Percentiles rank a stretch among this genome's conserved stretches.
Evolutionary conservation across 208 protist species (phyloP).

Genomic region (Crithidia brevicula): DNA sequence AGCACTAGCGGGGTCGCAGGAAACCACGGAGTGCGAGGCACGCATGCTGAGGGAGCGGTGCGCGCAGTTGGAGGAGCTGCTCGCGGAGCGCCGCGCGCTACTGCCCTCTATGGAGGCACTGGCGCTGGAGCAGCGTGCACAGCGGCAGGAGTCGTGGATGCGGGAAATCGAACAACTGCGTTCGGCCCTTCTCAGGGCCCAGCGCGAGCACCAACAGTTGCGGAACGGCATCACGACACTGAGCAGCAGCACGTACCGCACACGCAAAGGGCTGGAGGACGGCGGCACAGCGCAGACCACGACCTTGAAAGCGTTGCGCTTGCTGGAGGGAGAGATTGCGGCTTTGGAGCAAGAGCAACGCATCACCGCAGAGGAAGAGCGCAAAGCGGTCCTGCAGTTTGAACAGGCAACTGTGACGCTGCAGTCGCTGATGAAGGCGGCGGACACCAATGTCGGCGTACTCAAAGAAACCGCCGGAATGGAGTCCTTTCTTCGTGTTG

Average conservation of each 20-base stretch:
- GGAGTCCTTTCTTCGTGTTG: conserved; percentile 57
- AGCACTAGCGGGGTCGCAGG: conserved; percentile 17
- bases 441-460: conserved; percentile 39
- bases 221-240: conserved; percentile 39
- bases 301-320: conserved; percentile 9
- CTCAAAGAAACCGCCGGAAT: conserved; percentile 37
- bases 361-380: conserved; percentile 4
- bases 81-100: conserved; percentile 20
- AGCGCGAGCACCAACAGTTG: conserved; percentile 41
- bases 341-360: conserved; percentile 20
- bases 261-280: conserved; percentile 13
- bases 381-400: conserved; percentile 1
- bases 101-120: conserved; percentile 30
- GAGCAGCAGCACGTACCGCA: conserved; percentile 25
- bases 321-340: conserved; percentile 34
- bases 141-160: conserved; percentile 31
- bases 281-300: conserved; percentile 11
- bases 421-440: conserved; percentile 49
- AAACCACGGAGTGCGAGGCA: conserved; percentile 16
- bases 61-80: conserved; percentile 21
- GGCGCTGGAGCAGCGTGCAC: conserved; percentile 21
- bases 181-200: conserved; percentile 11
- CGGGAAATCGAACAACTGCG: conserved; percentile 31
- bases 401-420: conserved; percentile 40
- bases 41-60: conserved; percentile 29